A percentile compares a stretch with the other conserved stretches of the same genome.
phyloP scores from a whole-genome alignment of 2,329 filamentous ascomycete genomes.

The Calonectria pseudoreteaudii region DNA sequence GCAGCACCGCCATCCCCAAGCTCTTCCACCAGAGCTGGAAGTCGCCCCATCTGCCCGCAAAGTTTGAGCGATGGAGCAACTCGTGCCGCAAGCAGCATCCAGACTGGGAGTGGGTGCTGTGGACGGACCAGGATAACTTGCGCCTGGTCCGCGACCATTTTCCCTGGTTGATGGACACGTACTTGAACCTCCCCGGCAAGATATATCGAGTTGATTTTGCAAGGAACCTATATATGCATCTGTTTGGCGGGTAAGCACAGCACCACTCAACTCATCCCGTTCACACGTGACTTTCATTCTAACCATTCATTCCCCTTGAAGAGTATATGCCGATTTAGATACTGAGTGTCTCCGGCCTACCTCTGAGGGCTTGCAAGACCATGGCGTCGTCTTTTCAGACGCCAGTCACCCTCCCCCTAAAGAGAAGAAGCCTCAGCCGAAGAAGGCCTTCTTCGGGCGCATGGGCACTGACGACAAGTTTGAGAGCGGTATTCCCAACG shows the following conservation, averaged over 20 bases:
- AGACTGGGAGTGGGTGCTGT: slow-evolving; percentile 51
- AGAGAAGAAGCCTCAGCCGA: background rate
- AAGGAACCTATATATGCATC: slow-evolving; percentile 51
- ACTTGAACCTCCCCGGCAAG: slow-evolving; percentile 42
- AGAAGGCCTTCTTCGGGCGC: slow-evolving; percentile 45
- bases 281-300: background rate
- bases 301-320: background rate
- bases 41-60: slow-evolving; percentile 35
- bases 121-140: slow-evolving; percentile 52
- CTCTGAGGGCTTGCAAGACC: slow-evolving; percentile 37
- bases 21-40: slow-evolving; percentile 46
- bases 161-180: slow-evolving; percentile 46
- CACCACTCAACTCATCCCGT: background rate
- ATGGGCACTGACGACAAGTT: slow-evolving; percentile 46
- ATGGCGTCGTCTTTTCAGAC: slow-evolving; percentile 28
- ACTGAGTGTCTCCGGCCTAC: slow-evolving; percentile 46
- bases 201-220: slow-evolving; percentile 49
- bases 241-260: slow-evolving; percentile 47
- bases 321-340: slow-evolving; percentile 36
- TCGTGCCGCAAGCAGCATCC: slow-evolving; percentile 44
- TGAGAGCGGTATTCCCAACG: slow-evolving; percentile 50
- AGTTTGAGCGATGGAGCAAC: slow-evolving; percentile 48
- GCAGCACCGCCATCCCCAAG: slow-evolving; percentile 51
- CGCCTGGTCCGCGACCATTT: slow-evolving; percentile 46
- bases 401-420: background rate